Evolutionary conservation across 2,329 filamentous ascomycete genomes (phyloP), one percentile per base, ranked within the genome.

Genomic region (Cladosporium sp.): DNA sequence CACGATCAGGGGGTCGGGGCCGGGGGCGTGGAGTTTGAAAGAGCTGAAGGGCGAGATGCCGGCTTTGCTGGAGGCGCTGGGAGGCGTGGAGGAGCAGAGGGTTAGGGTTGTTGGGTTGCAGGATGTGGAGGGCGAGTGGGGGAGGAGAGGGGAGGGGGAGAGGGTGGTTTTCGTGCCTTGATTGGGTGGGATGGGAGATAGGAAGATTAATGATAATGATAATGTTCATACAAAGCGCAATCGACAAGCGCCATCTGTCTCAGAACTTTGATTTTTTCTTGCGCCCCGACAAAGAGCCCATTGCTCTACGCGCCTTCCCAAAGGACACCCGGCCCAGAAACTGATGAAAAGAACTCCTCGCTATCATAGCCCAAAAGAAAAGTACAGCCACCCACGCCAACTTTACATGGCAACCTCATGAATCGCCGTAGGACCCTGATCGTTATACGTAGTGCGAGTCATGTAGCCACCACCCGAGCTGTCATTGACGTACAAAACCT

Each of bases 401-500:
- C n/a, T 36, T 41, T 43, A 63, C 34, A 63, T 39, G 20, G 50
- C 58, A 24, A 66, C 75, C 50, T 84, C 81, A 61, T 85, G 80
- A 56, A 86, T 85, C 3, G 79, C 83, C 37, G 73, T 74, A 2
- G 83, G 83, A 3, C 83, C 83, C 48, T 80, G 73, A 54, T 86
- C 82, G 63, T 86, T 86, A 66, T 86, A 86, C 61, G 85, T 82
- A 20, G 78, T 78, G 48, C 85, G 73, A 4, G 78, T 84, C 73
- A 89, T 79, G 66, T 85, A 88, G 1, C 83, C 84, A 58, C 73
- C 82, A 41, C 78, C 67, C 4, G 83, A 83, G 58, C 83, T 80
- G 61, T 88, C 85, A 3, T 83, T 74, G 8, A 86, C 79, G 65
- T 88, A 88, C 43, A 88, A 70, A 18, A 88, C 82, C 68, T 86